These are phyloP conservation scores for Psilocybe tampanensis DNA, from an alignment of 768 basidiomycete species.

Conservation along the genomic window DNA sequence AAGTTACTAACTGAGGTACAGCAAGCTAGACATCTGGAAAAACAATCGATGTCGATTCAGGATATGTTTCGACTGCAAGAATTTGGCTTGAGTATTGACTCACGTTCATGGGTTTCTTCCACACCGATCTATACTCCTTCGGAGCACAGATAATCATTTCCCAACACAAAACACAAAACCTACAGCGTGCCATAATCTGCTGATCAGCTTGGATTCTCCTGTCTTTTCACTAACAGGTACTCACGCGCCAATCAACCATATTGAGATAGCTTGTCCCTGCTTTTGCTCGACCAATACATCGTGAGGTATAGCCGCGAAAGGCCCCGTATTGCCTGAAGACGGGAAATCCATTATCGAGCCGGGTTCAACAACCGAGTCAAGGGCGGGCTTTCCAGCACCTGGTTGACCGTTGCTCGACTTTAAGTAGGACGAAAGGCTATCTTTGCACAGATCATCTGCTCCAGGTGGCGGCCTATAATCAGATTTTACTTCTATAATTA, in stretches of 20 bases:
- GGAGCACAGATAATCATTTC: slow-evolving; percentile 24
- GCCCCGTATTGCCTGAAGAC: background rate
- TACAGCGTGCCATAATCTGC: too few species aligned
- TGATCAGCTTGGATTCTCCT: too few species aligned
- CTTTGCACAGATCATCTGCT: background rate
- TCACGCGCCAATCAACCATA: slow-evolving; percentile 26
- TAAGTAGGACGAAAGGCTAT: background rate
- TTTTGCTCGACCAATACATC: slow-evolving; percentile 3
- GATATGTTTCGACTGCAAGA: background rate
- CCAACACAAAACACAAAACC: slow-evolving; percentile 29
- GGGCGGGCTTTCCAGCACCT: background rate
- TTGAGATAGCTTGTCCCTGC: slow-evolving; percentile 21
- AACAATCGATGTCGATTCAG: background rate
- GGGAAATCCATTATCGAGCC: too few species aligned
- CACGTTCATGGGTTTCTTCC: slow-evolving; percentile 25
- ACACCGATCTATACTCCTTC: slow-evolving; percentile 22
- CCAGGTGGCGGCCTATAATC: background rate
- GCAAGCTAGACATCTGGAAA: slow-evolving; percentile 7
- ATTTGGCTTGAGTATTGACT: background rate
- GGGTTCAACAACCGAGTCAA: background rate
- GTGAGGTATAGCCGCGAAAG: background rate
- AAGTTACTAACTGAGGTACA: slow-evolving; percentile 8
- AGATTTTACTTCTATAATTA: background rate
- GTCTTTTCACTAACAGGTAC: too few species aligned
- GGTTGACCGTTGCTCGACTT: background rate